Percentiles rank a stretch among this genome's conserved stretches.
Conservation (phyloP, 75 land plant genomes). For the Sequoia sempervirens region DNA sequence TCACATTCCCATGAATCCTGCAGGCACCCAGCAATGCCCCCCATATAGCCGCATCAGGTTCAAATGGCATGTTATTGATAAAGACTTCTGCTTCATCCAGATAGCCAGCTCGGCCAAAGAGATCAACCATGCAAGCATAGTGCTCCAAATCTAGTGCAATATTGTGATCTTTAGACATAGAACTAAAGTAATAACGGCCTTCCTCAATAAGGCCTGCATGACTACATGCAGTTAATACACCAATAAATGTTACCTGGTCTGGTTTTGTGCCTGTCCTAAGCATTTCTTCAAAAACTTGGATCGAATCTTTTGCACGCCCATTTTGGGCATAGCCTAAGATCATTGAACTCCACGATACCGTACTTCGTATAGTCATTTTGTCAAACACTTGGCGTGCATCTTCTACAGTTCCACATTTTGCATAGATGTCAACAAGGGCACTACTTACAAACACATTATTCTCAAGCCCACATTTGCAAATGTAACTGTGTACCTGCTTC, state of each 20-base stretch:
- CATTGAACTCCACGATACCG: constrained; percentile 31
- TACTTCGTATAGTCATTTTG: constrained; percentile 14
- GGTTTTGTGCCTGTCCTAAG: neutral
- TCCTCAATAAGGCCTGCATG: constrained; percentile 23
- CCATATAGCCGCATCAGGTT: constrained; percentile 29
- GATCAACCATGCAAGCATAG: constrained; percentile 29
- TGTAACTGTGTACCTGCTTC: constrained; percentile 13
- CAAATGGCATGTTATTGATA: constrained; percentile 15
- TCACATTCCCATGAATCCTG: constrained; percentile 43
- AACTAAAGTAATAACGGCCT: constrained; percentile 21
- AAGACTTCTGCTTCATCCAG: constrained; percentile 27
- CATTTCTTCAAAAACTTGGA: constrained; percentile 23
- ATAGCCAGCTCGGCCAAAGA: constrained; percentile 26
- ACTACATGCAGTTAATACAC: constrained; percentile 36
- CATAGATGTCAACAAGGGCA: constrained; percentile 27
- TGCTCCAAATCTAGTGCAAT: constrained; percentile 23
- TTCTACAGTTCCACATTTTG: constrained; percentile 23
- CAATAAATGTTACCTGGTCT: constrained; percentile 33
- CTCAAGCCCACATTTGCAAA: constrained; percentile 12
- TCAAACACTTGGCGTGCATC: constrained; percentile 24
- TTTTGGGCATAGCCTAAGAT: constrained; percentile 29
- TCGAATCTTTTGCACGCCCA: constrained; percentile 19
- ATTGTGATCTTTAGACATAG: constrained; percentile 19
- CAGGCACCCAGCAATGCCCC: constrained; percentile 56
- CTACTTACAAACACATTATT: constrained; percentile 25